phyloP scores from a whole-genome alignment of 371 early-diverging fungal genomes.

The Apophysomyces elegans region DNA sequence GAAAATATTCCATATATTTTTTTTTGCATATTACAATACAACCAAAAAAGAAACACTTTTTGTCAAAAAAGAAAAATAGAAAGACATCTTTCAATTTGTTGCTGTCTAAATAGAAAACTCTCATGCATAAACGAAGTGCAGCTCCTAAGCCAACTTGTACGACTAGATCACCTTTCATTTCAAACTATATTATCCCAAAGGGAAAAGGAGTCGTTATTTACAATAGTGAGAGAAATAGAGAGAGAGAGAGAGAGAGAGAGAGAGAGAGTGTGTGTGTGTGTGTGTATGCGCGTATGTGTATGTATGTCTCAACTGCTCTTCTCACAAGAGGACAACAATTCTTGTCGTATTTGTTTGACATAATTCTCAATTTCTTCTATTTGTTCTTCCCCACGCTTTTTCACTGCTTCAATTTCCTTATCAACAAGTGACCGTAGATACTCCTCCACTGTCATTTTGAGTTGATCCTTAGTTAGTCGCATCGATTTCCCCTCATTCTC shows the following conservation, averaged over 20 bases:
- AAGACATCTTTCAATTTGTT: neutral
- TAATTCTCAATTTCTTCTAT: neutral
- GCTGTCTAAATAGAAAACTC: neutral
- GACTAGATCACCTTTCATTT: slow-evolving; percentile 8
- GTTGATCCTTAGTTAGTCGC: slow-evolving; percentile 10
- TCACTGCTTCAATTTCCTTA: slow-evolving; percentile 9
- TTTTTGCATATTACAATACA: too few species aligned
- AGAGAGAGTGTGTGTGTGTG: neutral
- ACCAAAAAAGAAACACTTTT: too few species aligned
- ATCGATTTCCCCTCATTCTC: neutral
- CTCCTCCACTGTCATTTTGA: slow-evolving; percentile 21
- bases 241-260: neutral
- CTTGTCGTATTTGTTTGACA: slow-evolving; percentile 10
- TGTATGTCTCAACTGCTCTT: neutral
- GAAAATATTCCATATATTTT: too few species aligned
- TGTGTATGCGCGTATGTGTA: too few species aligned
- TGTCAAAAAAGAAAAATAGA: too few species aligned
- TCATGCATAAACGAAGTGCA: slow-evolving; percentile 11
- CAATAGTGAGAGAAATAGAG: neutral
- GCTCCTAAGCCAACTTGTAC: slow-evolving; percentile 11
- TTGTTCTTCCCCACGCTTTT: slow-evolving; percentile 4
- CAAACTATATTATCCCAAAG: slow-evolving; percentile 6
- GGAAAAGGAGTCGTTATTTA: slow-evolving; percentile 6
- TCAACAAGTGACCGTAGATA: slow-evolving; percentile 5
- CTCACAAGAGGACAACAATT: neutral